Evolutionary conservation across 305 asterid species (phyloP).

Genomic region (Euphrasia arctica): DNA sequence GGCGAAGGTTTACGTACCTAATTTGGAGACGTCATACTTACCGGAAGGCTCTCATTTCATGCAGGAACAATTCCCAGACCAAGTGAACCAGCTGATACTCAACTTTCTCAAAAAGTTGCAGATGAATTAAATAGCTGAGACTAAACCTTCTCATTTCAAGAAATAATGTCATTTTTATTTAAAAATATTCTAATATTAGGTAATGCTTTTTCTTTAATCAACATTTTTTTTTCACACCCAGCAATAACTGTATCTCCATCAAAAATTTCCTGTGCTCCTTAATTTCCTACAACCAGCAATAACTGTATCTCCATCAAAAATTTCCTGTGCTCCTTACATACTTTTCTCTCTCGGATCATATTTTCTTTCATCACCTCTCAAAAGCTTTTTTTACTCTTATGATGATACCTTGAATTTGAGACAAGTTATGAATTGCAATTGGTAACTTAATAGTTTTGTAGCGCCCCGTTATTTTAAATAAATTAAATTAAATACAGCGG

Average conservation of each 20-base stretch:
- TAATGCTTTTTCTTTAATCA: background rate
- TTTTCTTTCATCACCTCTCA: too few species aligned
- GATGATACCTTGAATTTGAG: too few species aligned
- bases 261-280: too few species aligned
- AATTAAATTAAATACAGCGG: too few species aligned
- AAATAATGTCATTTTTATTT: background rate
- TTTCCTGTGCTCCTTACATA: too few species aligned
- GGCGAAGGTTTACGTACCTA: constrained; percentile 31
- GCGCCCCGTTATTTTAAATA: too few species aligned
- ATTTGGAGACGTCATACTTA: constrained; percentile 31
- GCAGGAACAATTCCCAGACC: constrained; percentile 51
- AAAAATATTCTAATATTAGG: background rate
- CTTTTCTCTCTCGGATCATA: too few species aligned
- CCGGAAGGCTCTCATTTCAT: constrained; percentile 45
- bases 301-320: background rate
- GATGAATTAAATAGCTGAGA: constrained; percentile 17
- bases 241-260: background rate
- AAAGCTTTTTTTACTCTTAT: too few species aligned
- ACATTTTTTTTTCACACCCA: background rate
- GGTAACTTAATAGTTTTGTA: too few species aligned
- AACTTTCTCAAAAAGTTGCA: constrained; percentile 30
- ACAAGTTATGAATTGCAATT: too few species aligned
- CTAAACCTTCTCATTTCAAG: background rate
- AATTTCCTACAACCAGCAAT: background rate
- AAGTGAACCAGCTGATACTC: constrained; percentile 37